Percentiles rank a stretch among this genome's conserved stretches.
Evolutionary conservation across 306 rosid species (phyloP).

Genomic region (Fagus crenata): DNA sequence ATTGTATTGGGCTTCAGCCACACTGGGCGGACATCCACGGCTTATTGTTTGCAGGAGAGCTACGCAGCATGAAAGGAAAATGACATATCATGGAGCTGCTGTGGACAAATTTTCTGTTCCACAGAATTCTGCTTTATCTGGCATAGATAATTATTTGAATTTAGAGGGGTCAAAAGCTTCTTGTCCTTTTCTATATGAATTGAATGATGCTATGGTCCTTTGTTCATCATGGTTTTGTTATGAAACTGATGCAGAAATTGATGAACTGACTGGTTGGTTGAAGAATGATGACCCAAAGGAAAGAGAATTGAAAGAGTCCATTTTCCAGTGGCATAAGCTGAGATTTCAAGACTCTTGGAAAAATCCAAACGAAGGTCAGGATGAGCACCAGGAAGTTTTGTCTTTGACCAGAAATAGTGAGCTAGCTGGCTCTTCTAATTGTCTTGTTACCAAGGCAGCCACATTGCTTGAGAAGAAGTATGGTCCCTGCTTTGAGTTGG

Average conservation of each 20-base stretch:
- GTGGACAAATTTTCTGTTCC: constrained; percentile 35
- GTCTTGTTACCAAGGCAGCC: constrained; percentile 71
- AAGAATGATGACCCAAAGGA: constrained; percentile 64
- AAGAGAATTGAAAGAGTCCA: constrained; percentile 77
- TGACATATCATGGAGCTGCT: constrained; percentile 30
- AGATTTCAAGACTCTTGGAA: constrained; percentile 50
- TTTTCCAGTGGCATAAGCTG: constrained; percentile 64
- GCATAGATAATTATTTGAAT: constrained; percentile 28
- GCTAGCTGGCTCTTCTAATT: constrained; percentile 36
- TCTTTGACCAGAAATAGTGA: constrained; percentile 43
- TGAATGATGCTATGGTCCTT: constrained; percentile 29
- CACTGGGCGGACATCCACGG: constrained; percentile 47
- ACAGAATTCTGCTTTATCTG: constrained; percentile 40
- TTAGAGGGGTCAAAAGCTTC: constrained; percentile 43
- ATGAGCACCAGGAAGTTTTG: constrained; percentile 39
- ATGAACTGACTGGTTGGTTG: constrained; percentile 71
- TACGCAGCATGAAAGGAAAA: constrained; percentile 36
- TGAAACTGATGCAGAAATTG: constrained; percentile 69
- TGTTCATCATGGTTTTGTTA: constrained; percentile 68
- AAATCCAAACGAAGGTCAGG: constrained; percentile 41
- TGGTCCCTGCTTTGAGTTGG: constrained; percentile 65
- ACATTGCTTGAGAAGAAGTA: constrained; percentile 64
- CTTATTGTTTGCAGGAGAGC: constrained; percentile 69
- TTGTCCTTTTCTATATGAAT: constrained; percentile 39
- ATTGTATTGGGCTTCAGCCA: constrained; percentile 73